These are phyloP conservation scores for Calonectria pseudoreteaudii DNA, from an alignment of 2,329 filamentous ascomycete species.

Conservation along the genomic window DNA sequence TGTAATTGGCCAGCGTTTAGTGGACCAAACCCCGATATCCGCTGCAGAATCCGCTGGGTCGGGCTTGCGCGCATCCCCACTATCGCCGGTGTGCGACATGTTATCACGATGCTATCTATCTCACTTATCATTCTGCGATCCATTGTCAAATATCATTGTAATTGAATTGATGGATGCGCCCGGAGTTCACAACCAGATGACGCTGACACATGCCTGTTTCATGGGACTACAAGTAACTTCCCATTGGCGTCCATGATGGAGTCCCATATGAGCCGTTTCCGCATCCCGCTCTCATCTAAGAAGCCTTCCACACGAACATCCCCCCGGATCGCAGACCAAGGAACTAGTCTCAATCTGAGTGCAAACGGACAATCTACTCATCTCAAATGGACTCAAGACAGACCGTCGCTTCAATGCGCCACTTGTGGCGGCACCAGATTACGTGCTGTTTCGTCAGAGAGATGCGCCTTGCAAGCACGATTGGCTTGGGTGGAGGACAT, in stretches of 20 bases:
- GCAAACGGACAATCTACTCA: not conserved
- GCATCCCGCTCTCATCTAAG: not conserved
- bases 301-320: not conserved
- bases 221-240: too few species aligned
- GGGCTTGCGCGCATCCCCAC: not conserved
- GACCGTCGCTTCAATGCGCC: not conserved
- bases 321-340: not conserved
- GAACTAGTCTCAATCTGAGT: too few species aligned
- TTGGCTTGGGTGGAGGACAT: constrained; percentile 1
- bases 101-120: not conserved
- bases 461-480: not conserved
- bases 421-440: not conserved
- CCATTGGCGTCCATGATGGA: not conserved
- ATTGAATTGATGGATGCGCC: too few species aligned
- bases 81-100: not conserved
- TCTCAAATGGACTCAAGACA: not conserved
- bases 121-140: not conserved
- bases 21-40: not conserved
- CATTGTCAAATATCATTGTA: not conserved
- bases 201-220: not conserved
- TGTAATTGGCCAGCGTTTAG: not conserved
- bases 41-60: not conserved
- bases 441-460: not conserved
- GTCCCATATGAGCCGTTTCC: constrained; percentile 10
- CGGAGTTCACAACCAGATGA: too few species aligned